Conservation (phyloP, 2,329 filamentous ascomycete species). For the Pseudopithomyces maydicus region DNA sequence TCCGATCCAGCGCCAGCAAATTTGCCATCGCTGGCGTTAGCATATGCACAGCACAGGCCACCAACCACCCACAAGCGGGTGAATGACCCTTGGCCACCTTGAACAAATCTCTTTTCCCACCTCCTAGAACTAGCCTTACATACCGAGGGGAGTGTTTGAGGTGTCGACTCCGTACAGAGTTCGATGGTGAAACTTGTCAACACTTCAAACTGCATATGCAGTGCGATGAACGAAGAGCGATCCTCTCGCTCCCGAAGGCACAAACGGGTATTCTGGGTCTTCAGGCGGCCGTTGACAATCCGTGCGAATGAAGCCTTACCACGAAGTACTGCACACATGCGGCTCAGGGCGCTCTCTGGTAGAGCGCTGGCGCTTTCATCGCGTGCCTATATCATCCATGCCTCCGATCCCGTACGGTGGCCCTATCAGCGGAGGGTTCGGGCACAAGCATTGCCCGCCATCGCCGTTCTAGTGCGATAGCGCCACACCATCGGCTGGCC, state of each 20-base stretch:
- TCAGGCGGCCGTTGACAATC: constrained; percentile 2
- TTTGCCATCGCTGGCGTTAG: constrained; percentile 26
- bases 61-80: constrained; percentile 17
- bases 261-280: not conserved
- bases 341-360: constrained; percentile 28
- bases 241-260: not conserved
- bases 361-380: constrained; percentile 21
- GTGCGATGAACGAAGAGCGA: not conserved
- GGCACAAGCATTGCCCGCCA: constrained; percentile 31
- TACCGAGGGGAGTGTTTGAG: constrained; percentile 16
- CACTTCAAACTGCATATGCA: constrained; percentile 11
- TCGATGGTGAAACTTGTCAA: constrained; percentile 21
- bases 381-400: constrained; percentile 23
- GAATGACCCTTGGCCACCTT: constrained; percentile 23
- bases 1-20: constrained; percentile 20
- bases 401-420: constrained; percentile 19
- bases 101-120: constrained; percentile 6
- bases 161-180: constrained; percentile 8
- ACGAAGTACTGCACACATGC: constrained; percentile 34
- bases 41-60: constrained; percentile 28
- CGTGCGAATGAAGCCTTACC: constrained; percentile 38
- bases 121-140: constrained; percentile 18
- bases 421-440: constrained; percentile 37
- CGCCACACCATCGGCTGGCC: constrained; percentile 22
- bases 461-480: constrained; percentile 24